phyloP scores from a whole-genome alignment of 2,329 filamentous ascomycete species.

The Fragosphaeria purpurea region DNA sequence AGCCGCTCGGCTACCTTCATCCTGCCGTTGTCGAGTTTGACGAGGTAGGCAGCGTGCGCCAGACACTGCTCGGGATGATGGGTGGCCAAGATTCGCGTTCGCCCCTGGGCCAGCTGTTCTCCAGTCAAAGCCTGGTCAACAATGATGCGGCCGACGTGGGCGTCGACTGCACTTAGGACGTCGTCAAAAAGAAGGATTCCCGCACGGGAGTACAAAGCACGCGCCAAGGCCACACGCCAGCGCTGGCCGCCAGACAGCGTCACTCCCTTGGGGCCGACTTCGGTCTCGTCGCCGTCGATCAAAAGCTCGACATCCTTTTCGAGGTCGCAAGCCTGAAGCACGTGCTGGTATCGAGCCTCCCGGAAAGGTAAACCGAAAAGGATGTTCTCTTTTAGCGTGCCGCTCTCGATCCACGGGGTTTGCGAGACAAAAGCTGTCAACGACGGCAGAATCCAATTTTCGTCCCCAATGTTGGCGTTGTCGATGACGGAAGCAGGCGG shows the following conservation, averaged over 20 bases:
- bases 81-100: conserved; percentile 56
- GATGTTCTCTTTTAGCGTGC: conserved; percentile 35
- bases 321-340: conserved; percentile 35
- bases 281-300: conserved; percentile 31
- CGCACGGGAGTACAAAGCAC: conserved; percentile 34
- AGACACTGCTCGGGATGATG: conserved; percentile 31
- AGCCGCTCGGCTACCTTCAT: conserved; percentile 17
- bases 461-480: conserved; percentile 14
- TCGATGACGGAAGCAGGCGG: conserved; percentile 16
- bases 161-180: conserved; percentile 39
- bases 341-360: conserved; percentile 31
- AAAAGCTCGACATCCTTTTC: conserved; percentile 33
- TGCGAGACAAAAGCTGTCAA: conserved; percentile 36
- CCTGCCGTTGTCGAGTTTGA: conserved; percentile 20
- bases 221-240: conserved; percentile 34
- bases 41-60: conserved; percentile 20
- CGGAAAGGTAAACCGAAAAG: conserved; percentile 32
- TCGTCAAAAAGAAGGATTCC: conserved; percentile 38
- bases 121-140: conserved; percentile 40
- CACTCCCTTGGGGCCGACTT: conserved; percentile 32
- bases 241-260: conserved; percentile 36
- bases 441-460: conserved; percentile 25
- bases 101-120: conserved; percentile 33
- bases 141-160: conserved; percentile 35
- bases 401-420: conserved; percentile 37